Evolutionary conservation across 2,329 filamentous ascomycete species (phyloP), one percentile per base, ranked within the genome.

Genomic region (Sclerotinia borealis): DNA sequence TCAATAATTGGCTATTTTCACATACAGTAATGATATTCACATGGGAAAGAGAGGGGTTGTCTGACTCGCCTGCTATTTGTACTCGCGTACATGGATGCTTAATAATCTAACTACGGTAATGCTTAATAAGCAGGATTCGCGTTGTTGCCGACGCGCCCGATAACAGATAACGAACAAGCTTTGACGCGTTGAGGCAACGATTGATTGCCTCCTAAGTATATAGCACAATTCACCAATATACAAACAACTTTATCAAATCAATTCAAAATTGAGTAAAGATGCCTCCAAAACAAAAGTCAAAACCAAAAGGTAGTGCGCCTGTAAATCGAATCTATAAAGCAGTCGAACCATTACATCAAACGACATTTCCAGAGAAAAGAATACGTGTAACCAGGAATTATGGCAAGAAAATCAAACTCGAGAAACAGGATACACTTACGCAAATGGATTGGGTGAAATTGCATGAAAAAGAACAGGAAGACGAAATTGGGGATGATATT

Each of bases 381-480:
- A 73, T 68, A 62, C 63, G 63, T 19, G 50, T 73, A 19, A 49
- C 50, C 19, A 67, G 55, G 48, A 68, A 64, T 6, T 71, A 72
- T 68, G 70, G 70, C 11, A 72, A 69, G 54, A 60, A 68, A 49
- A 31, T 59, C n/a, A 59, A 60, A 50, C 48, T 70, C 13, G 45
- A 65, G 27, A 70, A 66, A 39, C 62, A 67, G 39, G 68, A 73
- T 51, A 73, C 71, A 1, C 69, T 73, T 22, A 73, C 72, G 27
- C 72, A 73, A 61, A 72, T 73, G 64, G 70, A 68, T 41, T 69
- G 65, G 41, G 55, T 71, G 19, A 65, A 56, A 45, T 41, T 68
- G 36, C 37, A 55, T 37, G 59, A 55, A 45, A 43, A 55, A 25
- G 63, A 52, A 19, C 36, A 13, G 15, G 50, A 58, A 22, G 43